These are phyloP conservation scores for Hypoxylon sp. DNA, from an alignment of 2,329 filamentous ascomycete species.

Conservation along the genomic window DNA sequence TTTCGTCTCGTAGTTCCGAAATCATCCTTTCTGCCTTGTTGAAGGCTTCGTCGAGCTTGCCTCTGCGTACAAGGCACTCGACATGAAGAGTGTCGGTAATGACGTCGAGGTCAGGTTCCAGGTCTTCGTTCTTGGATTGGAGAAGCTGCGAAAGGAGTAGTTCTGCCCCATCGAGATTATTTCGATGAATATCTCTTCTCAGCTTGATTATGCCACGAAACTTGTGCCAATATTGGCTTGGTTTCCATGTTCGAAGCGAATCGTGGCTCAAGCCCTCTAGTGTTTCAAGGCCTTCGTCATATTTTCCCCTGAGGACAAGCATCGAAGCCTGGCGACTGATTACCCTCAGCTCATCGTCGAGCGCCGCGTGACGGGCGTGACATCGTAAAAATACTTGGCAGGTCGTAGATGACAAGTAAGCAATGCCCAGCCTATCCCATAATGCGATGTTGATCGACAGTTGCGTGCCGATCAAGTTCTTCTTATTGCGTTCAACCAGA, in stretches of 20 bases:
- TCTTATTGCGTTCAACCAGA: conserved; percentile 78
- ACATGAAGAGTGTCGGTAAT: conserved; percentile 61
- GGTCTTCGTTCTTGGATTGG: conserved; percentile 58
- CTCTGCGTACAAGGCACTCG: conserved; percentile 58
- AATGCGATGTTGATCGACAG: conserved; percentile 75
- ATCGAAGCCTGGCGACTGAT: conserved; percentile 74
- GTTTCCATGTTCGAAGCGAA: conserved; percentile 75
- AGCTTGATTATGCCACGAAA: conserved; percentile 73
- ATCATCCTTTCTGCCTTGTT: conserved; percentile 57
- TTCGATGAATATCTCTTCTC: conserved; percentile 66
- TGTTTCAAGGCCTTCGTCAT: conserved; percentile 69
- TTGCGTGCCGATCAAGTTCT: conserved; percentile 75
- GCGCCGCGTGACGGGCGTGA: conserved; percentile 63
- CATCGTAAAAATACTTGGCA: conserved; percentile 80
- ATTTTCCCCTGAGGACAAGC: conserved; percentile 72
- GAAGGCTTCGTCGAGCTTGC: conserved; percentile 58
- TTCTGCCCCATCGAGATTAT: conserved; percentile 60
- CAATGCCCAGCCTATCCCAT: conserved; percentile 76
- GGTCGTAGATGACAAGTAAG: conserved; percentile 62
- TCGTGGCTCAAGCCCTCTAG: conserved; percentile 68
- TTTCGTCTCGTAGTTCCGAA: conserved; percentile 52
- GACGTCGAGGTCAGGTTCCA: conserved; percentile 61
- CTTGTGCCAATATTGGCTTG: conserved; percentile 75
- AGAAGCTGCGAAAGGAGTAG: conserved; percentile 60
- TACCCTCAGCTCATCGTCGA: conserved; percentile 82